A percentile compares a stretch with the other conserved stretches of the same genome.
Conservation (phyloP, 164 flowering plant genomes). For the Umbellularia californica region DNA sequence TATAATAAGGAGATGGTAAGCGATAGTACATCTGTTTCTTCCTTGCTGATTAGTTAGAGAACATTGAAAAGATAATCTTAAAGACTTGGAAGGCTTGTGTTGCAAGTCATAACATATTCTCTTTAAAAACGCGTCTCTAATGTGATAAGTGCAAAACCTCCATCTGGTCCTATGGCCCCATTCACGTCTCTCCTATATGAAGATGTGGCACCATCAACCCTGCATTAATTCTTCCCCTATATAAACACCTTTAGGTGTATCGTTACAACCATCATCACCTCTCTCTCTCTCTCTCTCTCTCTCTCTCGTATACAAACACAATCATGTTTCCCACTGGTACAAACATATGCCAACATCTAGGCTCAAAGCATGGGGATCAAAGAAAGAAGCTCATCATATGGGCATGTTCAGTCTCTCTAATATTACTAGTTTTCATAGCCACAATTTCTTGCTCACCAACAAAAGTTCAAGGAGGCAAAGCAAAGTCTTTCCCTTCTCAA, state of each 20-base stretch:
- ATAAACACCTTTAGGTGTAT: conserved; percentile 7
- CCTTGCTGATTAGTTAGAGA: conserved; percentile 14
- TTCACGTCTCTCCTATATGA: neutral
- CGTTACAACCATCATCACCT: too few relatives aligned
- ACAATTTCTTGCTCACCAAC: conserved; percentile 1
- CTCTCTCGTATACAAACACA: neutral
- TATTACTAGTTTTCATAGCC: conserved; percentile 3
- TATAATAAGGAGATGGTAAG: neutral
- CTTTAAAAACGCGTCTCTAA: neutral
- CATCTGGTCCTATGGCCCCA: neutral
- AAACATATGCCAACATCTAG: conserved; percentile 5
- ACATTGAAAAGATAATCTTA: neutral
- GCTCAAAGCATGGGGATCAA: neutral
- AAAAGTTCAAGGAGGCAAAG: conserved; percentile 3
- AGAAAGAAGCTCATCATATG: neutral
- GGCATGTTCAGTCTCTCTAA: conserved; percentile 7
- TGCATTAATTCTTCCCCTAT: conserved; percentile 8
- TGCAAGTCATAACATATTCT: neutral
- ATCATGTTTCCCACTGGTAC: neutral
- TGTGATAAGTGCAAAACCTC: neutral
- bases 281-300: neutral
- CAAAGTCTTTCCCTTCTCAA: neutral
- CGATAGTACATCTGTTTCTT: neutral
- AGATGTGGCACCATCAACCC: neutral
- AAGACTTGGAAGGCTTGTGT: neutral